Evolutionary conservation across 2,329 filamentous ascomycete genomes (phyloP), one percentile per base, ranked within the genome.

Genomic region (Paramyrothecium sp.): DNA sequence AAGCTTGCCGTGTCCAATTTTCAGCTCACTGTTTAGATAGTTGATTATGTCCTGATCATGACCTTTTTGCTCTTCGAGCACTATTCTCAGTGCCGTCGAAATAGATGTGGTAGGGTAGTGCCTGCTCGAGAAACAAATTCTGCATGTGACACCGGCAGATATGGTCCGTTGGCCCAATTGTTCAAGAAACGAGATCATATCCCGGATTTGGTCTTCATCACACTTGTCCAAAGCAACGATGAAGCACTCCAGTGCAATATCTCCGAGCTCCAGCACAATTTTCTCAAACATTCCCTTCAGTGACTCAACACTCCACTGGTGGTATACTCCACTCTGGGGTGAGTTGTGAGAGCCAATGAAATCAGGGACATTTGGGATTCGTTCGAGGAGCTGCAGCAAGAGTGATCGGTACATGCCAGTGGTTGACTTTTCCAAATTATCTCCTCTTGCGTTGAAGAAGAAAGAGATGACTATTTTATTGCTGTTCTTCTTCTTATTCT

Each of bases 391-490:
- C 44, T 85, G 80, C 2, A 69, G 59, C 0, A 85, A 55, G 0
- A 86, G 54, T 0, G 80, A 80, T 3, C 81, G 73, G 59, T 82
- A 84, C 66, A 86, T 74, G 0, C 83, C 82, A 0, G 67, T 26
- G 0, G 73, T 70, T 0, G 80, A 75, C 55, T 71, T 81, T 50
- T 85, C 79, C 2, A 81, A 63, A 1, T 65, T 7, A 0, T 69
- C 68, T 0, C 80, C 80, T 50, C 78, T 66, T 0, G 80, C 79
- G 38, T 82, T 78, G 69, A 83, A 83, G 65, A 82, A 84, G 63
- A 82, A 83, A 0, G 74, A 79, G 0, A 78, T 56, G 0, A 76
- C 62, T 0, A 68, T 48, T 1, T 30, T 0, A 3, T 52, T 23
- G 22, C 61, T 62, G 20, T 55, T 60, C 19, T 16, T 60, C 48